A percentile compares a stretch with the other conserved stretches of the same genome.
phyloP scores from a whole-genome alignment of 371 early-diverging fungal species.

The Mortierella sp. region DNA sequence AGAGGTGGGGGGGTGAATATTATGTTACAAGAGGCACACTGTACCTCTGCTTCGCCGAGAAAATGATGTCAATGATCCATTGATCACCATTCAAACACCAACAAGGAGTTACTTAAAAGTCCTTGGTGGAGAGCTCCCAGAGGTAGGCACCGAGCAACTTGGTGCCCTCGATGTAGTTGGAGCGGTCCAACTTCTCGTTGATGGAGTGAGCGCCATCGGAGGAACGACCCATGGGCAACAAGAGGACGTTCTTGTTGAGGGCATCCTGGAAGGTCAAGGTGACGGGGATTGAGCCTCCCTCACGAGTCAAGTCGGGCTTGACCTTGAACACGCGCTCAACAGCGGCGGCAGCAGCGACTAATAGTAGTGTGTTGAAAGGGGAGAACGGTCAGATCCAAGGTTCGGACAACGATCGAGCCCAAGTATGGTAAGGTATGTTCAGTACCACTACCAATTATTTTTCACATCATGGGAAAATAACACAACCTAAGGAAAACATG shows the following conservation, averaged over 20 bases:
- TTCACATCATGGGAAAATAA: background rate
- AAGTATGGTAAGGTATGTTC: background rate
- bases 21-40: conserved; percentile 9
- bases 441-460: background rate
- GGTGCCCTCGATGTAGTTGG: conserved; percentile 95
- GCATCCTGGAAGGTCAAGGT: conserved; percentile 97
- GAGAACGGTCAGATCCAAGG: background rate
- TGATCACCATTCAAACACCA: background rate
- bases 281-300: conserved; percentile 98
- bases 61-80: background rate
- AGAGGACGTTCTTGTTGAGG: conserved; percentile 88
- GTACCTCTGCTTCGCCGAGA: background rate
- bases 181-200: conserved; percentile 95
- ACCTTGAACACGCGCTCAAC: conserved; percentile 90
- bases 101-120: conserved; percentile 21
- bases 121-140: conserved; percentile 80
- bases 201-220: conserved; percentile 95
- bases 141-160: conserved; percentile 93
- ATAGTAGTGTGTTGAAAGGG: background rate
- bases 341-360: conserved; percentile 91
- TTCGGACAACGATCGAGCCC: background rate
- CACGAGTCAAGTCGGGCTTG: conserved; percentile 96
- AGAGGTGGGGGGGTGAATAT: background rate
- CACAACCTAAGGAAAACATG: background rate
- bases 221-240: conserved; percentile 93